Conservation (phyloP, 345 rosid genomes). For the Lagerstroemia speciosa region DNA sequence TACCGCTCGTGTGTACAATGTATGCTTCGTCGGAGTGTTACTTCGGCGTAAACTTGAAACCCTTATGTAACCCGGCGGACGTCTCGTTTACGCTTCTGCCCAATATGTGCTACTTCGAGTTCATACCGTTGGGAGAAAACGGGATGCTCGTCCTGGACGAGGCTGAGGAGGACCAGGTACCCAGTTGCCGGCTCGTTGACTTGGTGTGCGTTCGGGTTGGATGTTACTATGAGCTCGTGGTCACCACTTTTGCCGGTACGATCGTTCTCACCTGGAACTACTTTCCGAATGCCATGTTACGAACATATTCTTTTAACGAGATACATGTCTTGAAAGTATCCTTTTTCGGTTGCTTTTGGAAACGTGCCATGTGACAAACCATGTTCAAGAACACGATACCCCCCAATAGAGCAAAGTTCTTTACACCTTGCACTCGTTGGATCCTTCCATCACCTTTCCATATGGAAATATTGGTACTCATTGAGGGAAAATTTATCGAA, state of each 20-base stretch:
- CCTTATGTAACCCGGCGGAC: constrained; percentile 45
- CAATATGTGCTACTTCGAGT: constrained; percentile 58
- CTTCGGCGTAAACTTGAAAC: constrained; percentile 59
- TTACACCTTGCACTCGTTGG: too few species aligned
- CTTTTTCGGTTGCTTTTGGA: background rate
- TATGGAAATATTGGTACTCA: too few species aligned
- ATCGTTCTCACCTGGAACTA: background rate
- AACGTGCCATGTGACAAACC: background rate
- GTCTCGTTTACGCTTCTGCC: constrained; percentile 55
- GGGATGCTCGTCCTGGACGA: constrained; percentile 25
- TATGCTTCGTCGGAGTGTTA: constrained; percentile 70
- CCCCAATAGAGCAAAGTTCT: too few species aligned
- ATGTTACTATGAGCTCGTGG: constrained; percentile 50
- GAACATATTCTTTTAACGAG: background rate
- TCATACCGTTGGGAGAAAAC: constrained; percentile 46
- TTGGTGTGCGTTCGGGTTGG: constrained; percentile 42
- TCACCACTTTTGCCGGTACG: constrained; percentile 55
- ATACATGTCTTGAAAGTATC: background rate
- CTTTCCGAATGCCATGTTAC: background rate
- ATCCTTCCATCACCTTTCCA: too few species aligned
- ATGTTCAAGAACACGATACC: background rate
- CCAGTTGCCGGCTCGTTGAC: constrained; percentile 36
- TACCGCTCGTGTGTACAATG: constrained; percentile 55
- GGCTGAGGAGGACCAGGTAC: constrained; percentile 38
- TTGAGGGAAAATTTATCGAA: too few species aligned